Base-by-base conservation (phyloP, 2,329 filamentous ascomycete genomes). In the Diaporthe vexans region DNA sequence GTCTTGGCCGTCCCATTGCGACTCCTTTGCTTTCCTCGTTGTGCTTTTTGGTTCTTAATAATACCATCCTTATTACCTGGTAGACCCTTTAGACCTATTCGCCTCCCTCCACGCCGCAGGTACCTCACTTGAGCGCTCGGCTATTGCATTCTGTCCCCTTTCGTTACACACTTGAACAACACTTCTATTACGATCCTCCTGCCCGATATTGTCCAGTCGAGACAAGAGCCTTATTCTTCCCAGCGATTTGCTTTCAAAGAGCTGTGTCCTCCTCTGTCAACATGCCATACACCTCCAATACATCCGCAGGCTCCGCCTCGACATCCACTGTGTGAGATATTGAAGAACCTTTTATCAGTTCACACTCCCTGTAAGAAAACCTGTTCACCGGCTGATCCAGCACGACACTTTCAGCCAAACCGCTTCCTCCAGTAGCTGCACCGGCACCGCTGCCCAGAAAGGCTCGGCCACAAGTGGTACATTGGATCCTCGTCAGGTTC, bases 281-380 rank as follows among this genome's bases (percentile, higher is more conserved):
- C 1, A 63, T 63, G 59, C 40, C 40, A 5, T 63, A 48, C 40
- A 33, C 40, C 24, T 48, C 43, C 40, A 29, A 8, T 2, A 9
- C 17, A n/a, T 33, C 59, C 37, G 4, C 37, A 15, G 37, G 13
- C 59, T 29, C 59, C 17, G 40, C 59, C 21, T 29, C 40, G 24
- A 37, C 15, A 11, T 29, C 17, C 24, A 21, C 40, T 6, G 8
- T 21, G 59, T 63, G 21, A 33, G 59, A 15, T 11, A 4, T 29
- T 26, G 21, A 0, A 48, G 1, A 10, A 13, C 11, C 17, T 10
- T 6, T 21, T 13, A 33, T 37, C n/a, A 33, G 11, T 46, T 24
- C 15, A n/a, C 8, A 2, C 17, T 26, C 3, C 17, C 4, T 24
- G 3, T 13, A 4, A n/a, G 1, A 29, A 4, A 0, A 13, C 15